phyloP scores from a whole-genome alignment of 164 flowering plant species.

The Stephania yunnanensis region DNA sequence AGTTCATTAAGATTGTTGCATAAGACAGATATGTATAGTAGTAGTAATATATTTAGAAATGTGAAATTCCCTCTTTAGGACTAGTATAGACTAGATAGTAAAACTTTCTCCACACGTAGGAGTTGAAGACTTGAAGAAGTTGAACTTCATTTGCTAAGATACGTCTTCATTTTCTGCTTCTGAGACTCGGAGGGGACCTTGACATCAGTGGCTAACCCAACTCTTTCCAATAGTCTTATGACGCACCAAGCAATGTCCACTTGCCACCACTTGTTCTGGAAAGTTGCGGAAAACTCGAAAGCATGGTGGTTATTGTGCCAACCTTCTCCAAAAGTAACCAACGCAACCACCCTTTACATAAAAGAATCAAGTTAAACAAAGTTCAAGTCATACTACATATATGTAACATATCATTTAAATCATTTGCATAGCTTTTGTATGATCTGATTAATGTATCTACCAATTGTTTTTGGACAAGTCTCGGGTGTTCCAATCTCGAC shows the following conservation, averaged over 20 bases:
- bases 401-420: not conserved
- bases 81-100: too few relatives aligned
- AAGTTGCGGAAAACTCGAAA: conserved; percentile 68
- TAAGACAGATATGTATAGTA: too few relatives aligned
- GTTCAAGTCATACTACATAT: not conserved
- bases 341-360: conserved; percentile 61
- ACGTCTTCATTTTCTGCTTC: conserved; percentile 33
- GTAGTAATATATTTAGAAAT: too few relatives aligned
- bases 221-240: conserved; percentile 43
- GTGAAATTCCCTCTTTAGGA: too few relatives aligned
- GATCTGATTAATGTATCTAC: conserved; percentile 20
- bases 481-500: conserved; percentile 69
- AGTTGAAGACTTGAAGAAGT: too few relatives aligned
- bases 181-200: conserved; percentile 53
- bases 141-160: too few relatives aligned
- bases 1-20: too few relatives aligned
- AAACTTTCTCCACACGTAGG: too few relatives aligned
- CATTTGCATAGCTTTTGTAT: not conserved
- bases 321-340: conserved; percentile 78
- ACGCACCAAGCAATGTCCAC: conserved; percentile 69
- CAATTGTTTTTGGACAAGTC: conserved; percentile 79
- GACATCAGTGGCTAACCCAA: conserved; percentile 73
- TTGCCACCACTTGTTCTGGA: conserved; percentile 61
- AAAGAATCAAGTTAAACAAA: not conserved
- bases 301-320: conserved; percentile 95